Evolutionary conservation across 2,329 filamentous ascomycete genomes (phyloP), one percentile per base, ranked within the genome.

Genomic region (Fusarium sp.): DNA sequence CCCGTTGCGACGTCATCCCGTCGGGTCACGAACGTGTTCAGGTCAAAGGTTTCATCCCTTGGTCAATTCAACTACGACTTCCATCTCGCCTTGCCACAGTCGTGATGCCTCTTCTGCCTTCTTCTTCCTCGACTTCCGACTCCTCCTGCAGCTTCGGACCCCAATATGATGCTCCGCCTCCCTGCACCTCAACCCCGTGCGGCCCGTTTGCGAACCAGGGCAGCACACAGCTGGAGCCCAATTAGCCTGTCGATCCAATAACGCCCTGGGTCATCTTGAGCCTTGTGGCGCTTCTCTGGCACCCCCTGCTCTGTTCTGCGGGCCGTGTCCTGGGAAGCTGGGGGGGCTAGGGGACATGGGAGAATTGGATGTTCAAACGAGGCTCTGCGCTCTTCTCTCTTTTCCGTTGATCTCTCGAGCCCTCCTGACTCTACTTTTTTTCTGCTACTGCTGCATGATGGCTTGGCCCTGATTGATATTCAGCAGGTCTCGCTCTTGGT

Each of bases 241-340:
- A 67, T 59, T 70, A 63, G 56, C 60, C 56, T 43, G 54, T 67
- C 50, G 59, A 65, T 62, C 72, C 72, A 74, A 75, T 74, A 50
- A 64, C 62, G 64, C 72, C 69, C 72, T 29, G 33, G 71, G 63
- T 18, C 71, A 35, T 69, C 33, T 35, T 29, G 56, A 74, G 67
- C 71, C 64, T 64, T 74, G 64, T 62, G 65, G 48, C 50, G 41
- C n/a, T 41, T 39, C 65, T 16, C 59, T 72, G 35, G 35, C 68
- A 45, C 50, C 27, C 48, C 48, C 48, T 52, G 50, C 27, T 54
- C 41, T 18, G 50, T 8, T 31, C 71, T 67, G 72, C 65, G 41
- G 57, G 18, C 33, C 29, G 61, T 60, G 52, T 69, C 41, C 45
- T 64, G 52, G 59, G 64, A 61, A 61, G 48, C 48, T 54, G 50